Percentiles rank a stretch among this genome's conserved stretches.
These are phyloP conservation scores for Zea mays DNA, from an alignment of 176 grass and related monocot genomes.

Conservation along the genomic window DNA sequence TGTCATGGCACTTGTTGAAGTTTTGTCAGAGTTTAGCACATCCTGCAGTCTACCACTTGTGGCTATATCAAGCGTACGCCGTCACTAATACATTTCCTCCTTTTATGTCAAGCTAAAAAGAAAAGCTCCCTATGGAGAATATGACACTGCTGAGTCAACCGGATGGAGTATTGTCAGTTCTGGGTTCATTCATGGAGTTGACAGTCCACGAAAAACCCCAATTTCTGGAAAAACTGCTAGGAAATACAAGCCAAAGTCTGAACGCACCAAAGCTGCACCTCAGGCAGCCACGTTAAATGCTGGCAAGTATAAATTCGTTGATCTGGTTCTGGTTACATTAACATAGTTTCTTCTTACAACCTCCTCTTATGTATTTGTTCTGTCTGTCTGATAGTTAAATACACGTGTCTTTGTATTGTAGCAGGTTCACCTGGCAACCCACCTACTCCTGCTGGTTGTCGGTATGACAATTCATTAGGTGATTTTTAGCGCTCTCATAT, in stretches of 20 bases:
- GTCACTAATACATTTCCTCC: not conserved
- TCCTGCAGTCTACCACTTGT: not conserved
- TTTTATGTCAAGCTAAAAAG: slow-evolving; percentile 59
- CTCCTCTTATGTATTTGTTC: slow-evolving; percentile 2
- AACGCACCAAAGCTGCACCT: slow-evolving; percentile 51
- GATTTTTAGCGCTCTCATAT: slow-evolving; percentile 27
- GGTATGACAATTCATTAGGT: slow-evolving; percentile 92
- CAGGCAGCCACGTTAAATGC: slow-evolving; percentile 62
- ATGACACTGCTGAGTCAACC: slow-evolving; percentile 47
- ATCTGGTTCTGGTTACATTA: slow-evolving; percentile 23
- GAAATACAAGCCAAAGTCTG: slow-evolving; percentile 55
- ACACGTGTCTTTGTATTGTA: slow-evolving; percentile 25
- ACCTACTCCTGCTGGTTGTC: slow-evolving; percentile 63
- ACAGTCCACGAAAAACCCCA: slow-evolving; percentile 52
- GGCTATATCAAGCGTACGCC: not conserved
- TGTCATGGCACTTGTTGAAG: not conserved
- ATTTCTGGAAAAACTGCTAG: slow-evolving; percentile 59
- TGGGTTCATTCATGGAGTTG: slow-evolving; percentile 51
- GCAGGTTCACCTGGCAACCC: slow-evolving; percentile 71
- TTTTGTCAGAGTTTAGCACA: slow-evolving; percentile 2
- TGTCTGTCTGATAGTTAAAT: slow-evolving; percentile 24
- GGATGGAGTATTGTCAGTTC: slow-evolving; percentile 52
- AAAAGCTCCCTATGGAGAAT: slow-evolving; percentile 58
- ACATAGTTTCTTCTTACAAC: slow-evolving; percentile 18
- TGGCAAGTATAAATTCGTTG: slow-evolving; percentile 56